phyloP scores from a whole-genome alignment of 2,329 filamentous ascomycete species.

The Aciculosporium take region DNA sequence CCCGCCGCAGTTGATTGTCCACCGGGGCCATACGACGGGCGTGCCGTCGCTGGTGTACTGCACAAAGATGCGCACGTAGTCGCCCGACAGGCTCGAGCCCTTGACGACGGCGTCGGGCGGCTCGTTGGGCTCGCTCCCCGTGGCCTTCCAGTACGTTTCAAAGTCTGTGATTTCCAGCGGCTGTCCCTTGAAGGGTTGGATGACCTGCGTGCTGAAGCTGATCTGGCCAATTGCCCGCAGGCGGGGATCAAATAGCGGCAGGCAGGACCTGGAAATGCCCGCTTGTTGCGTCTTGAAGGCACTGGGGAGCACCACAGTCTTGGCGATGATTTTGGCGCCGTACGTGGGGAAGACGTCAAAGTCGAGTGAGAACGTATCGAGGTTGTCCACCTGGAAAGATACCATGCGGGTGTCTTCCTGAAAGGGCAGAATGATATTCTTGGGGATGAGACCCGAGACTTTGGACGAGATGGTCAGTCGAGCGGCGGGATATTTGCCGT shows the following conservation, averaged over 20 bases:
- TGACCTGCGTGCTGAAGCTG: constrained; percentile 86
- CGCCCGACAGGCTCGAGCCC: constrained; percentile 87
- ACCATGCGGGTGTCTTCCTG: constrained; percentile 90
- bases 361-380: constrained; percentile 86
- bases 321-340: constrained; percentile 92
- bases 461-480: constrained; percentile 94
- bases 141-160: constrained; percentile 98
- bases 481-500: constrained; percentile 89
- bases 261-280: constrained; percentile 64
- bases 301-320: constrained; percentile 79
- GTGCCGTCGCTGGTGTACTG: constrained; percentile 81
- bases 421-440: constrained; percentile 88
- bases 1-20: constrained; percentile 61
- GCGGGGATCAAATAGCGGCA: constrained; percentile 85
- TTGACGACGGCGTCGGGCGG: constrained; percentile 74
- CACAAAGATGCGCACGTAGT: constrained; percentile 83
- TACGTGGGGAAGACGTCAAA: constrained; percentile 98
- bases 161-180: constrained; percentile 96
- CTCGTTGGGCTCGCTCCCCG: constrained; percentile 78
- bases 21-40: constrained; percentile 75
- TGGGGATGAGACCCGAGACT: constrained; percentile 85
- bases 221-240: constrained; percentile 86
- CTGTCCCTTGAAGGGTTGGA: constrained; percentile 86
- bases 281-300: constrained; percentile 58
- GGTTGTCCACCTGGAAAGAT: constrained; percentile 89